Base-by-base conservation (phyloP, 805 yeast species). In the Hemisphaericaspora nanyangensis region DNA sequence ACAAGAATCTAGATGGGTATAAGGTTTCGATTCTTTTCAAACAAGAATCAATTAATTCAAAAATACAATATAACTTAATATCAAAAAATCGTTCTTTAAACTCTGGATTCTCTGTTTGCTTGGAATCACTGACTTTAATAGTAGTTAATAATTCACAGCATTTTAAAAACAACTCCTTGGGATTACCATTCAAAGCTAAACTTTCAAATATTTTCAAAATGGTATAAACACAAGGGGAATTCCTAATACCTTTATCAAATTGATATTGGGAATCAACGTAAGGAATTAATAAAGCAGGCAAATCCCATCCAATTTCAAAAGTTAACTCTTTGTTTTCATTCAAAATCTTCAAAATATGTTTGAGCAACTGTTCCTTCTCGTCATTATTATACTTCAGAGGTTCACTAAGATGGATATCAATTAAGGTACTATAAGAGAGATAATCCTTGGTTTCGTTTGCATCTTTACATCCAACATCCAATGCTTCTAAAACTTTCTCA, bases 281-380 rank as follows among this genome's bases (percentile, higher is more conserved):
- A 7, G 69, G 68, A 32, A 87, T 51, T 6, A 90, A 48, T 36
- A 85, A 60, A 24, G 72, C 73, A 1, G 96, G 96, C n/a, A 90
- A 55, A 58, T 90, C 97, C 97, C 97, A 90, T 2, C 95, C 95
- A 44, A 89, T 78, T 48, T 82, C 84, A 31, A 73, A 68, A 0
- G 80, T 66, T 22, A 87, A 59, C 8, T 70, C 72, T 13, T 70
- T 65, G 53, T 83, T 57, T 0, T 54, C 59, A 3, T 38, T 30
- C 24, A 87, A 58, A 0, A 79, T 62, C 0, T 61, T 64, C 8
- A 60, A 48, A 11, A 89, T 47, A 3, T 65, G 60, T 0, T 54
- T 60, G 34, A 88, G 58, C n/a, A 85, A 54, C 35, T 47, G 39
- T 2, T 62, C 66, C 39, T 77, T 74, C 37, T 85, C 86, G 0